Evolutionary conservation across 148 eudicot species (phyloP).

Genomic region (Fagopyrum esculentum): DNA sequence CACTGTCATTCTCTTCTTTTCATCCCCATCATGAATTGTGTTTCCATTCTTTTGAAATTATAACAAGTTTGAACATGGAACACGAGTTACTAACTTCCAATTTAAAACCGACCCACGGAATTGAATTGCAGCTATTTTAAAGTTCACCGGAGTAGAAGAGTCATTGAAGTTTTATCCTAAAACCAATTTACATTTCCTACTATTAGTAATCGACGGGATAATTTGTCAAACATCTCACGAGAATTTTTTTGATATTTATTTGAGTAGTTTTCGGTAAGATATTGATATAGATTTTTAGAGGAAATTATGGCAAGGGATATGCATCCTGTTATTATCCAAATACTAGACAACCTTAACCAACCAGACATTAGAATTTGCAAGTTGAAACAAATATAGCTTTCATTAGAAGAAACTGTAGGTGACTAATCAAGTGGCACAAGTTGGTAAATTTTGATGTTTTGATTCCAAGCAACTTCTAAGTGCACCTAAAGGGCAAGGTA

Average conservation of each 20-base stretch:
- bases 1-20: not conserved
- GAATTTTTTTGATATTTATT: too few species aligned
- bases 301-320: not conserved
- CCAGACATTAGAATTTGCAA: not conserved
- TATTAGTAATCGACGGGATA: too few species aligned
- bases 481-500: slow-evolving; percentile 7
- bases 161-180: too few species aligned
- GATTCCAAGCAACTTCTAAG: not conserved
- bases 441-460: slow-evolving; percentile 2
- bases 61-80: not conserved
- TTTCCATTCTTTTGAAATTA: not conserved
- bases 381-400: not conserved
- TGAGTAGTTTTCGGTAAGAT: too few species aligned
- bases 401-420: not conserved
- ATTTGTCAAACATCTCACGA: too few species aligned
- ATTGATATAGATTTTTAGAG: too few species aligned
- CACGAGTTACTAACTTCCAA: not conserved
- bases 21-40: not conserved
- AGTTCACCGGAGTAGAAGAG: too few species aligned
- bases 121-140: too few species aligned
- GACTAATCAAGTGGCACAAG: not conserved
- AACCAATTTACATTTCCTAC: too few species aligned
- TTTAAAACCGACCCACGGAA: too few species aligned
- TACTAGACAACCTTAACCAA: not conserved
- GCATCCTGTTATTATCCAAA: not conserved